These are phyloP conservation scores for Ustilago shanxiensis DNA, from an alignment of 1,284 basidiomycete species.

Conservation along the genomic window DNA sequence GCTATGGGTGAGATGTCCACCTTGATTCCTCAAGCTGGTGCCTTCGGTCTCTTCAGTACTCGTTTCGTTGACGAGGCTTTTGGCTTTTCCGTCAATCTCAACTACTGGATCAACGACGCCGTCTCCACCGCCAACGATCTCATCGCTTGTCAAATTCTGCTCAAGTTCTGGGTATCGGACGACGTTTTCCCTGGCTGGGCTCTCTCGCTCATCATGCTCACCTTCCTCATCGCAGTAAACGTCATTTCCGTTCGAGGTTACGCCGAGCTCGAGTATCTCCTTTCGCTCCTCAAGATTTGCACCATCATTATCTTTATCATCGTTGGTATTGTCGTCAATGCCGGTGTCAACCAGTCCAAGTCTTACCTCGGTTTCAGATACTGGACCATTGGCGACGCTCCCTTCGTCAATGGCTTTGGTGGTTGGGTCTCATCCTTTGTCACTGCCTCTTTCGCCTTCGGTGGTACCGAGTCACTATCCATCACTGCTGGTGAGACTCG, in stretches of 20 bases:
- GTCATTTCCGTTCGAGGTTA: conserved; percentile 76
- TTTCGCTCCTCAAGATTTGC: conserved; percentile 46
- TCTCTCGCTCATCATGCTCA: conserved; percentile 71
- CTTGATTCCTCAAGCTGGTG: conserved; percentile 59
- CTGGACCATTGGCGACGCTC: conserved; percentile 73
- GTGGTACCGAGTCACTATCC: conserved; percentile 76
- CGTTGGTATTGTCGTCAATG: conserved; percentile 53
- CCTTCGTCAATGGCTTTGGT: conserved; percentile 68
- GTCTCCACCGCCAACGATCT: conserved; percentile 73
- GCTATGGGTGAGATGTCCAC: conserved; percentile 66
- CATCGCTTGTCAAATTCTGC: conserved; percentile 68
- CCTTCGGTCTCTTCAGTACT: conserved; percentile 60
- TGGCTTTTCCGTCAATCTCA: conserved; percentile 47
- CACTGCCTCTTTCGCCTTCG: conserved; percentile 78
- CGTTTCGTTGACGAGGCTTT: conserved; percentile 54
- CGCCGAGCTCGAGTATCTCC: conserved; percentile 74
- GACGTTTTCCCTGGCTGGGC: conserved; percentile 43
- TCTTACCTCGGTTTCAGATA: conserved; percentile 58
- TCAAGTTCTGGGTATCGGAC: conserved; percentile 44
- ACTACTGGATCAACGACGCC: conserved; percentile 59
- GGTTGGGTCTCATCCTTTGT: conserved; percentile 74
- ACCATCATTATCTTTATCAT: conserved; percentile 48
- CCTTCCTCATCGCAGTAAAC: conserved; percentile 63
- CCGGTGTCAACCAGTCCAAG: conserved; percentile 44
- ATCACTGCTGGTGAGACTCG: conserved; percentile 56